phyloP scores from a whole-genome alignment of 495 filamentous ascomycete species.

The Jackrogersella multiformis region DNA sequence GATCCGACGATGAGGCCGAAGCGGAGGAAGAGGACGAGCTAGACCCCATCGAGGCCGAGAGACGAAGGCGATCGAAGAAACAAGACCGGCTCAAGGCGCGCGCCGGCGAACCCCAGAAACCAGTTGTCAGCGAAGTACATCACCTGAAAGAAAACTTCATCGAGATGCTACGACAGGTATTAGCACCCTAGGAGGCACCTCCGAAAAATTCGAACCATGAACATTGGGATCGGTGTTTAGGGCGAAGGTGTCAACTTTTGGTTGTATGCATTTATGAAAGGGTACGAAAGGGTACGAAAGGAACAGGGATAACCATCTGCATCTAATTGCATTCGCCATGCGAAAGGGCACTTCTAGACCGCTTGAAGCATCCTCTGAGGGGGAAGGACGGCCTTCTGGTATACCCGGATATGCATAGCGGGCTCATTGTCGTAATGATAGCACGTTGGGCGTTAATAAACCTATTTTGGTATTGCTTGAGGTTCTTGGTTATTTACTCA shows the following conservation, averaged over 20 bases:
- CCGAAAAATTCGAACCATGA: not conserved
- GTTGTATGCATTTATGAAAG: conserved; percentile 15
- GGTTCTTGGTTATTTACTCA: too few species aligned
- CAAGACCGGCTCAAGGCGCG: conserved; percentile 81
- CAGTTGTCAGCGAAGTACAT: conserved; percentile 76
- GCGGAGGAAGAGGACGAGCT: conserved; percentile 77
- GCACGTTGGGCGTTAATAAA: not conserved
- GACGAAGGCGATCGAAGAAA: conserved; percentile 74
- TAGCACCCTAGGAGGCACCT: conserved; percentile 69
- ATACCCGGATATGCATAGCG: not conserved
- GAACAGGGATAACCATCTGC: not conserved
- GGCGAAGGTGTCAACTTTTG: conserved; percentile 1
- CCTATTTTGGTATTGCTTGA: not conserved
- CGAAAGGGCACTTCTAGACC: not conserved
- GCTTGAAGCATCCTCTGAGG: not conserved
- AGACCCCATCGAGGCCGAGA: conserved; percentile 88
- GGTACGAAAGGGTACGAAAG: not conserved
- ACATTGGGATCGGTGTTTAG: conserved; percentile 8
- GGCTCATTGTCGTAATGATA: not conserved
- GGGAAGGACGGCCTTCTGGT: not conserved
- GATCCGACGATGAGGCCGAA: conserved; percentile 74
- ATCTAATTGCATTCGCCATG: conserved; percentile 10
- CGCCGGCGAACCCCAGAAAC: conserved; percentile 92
- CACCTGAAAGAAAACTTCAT: conserved; percentile 83
- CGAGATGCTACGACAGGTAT: conserved; percentile 82